A percentile compares a stretch with the other conserved stretches of the same genome.
Evolutionary conservation across 805 yeast genomes (phyloP).

Genomic region (Monosporozyma yasuniensis): DNA sequence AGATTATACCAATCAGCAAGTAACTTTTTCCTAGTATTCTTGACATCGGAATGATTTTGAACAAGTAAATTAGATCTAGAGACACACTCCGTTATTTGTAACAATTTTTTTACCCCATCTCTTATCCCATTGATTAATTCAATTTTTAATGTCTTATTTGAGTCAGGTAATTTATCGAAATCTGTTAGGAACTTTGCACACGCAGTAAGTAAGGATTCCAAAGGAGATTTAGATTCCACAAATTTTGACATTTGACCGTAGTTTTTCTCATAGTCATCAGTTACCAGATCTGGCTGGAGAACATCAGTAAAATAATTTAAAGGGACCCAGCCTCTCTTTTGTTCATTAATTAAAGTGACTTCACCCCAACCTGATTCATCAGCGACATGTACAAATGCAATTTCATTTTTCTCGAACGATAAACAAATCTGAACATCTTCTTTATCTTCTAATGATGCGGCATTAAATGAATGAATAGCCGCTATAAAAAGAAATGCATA

Average conservation of each 20-base stretch:
- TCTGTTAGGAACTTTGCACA: slow-evolving; percentile 59
- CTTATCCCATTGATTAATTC: slow-evolving; percentile 54
- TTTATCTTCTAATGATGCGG: slow-evolving; percentile 48
- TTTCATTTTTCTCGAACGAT: slow-evolving; percentile 58
- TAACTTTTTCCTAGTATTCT: slow-evolving; percentile 57
- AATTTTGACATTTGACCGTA: slow-evolving; percentile 4
- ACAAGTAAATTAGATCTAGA: slow-evolving; percentile 68
- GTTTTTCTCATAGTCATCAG: background rate
- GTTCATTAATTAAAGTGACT: slow-evolving; percentile 56
- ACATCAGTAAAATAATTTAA: slow-evolving; percentile 60
- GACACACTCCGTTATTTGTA: slow-evolving; percentile 63
- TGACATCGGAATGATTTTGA: slow-evolving; percentile 48
- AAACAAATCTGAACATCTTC: slow-evolving; percentile 67
- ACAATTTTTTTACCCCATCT: slow-evolving; percentile 58
- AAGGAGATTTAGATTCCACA: slow-evolving; percentile 38
- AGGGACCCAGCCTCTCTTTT: slow-evolving; percentile 77
- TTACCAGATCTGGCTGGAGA: slow-evolving; percentile 17
- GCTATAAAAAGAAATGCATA: slow-evolving; percentile 39
- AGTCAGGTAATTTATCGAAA: slow-evolving; percentile 43
- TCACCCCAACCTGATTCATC: slow-evolving; percentile 88
- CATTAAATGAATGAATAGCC: slow-evolving; percentile 52
- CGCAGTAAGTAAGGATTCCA: slow-evolving; percentile 47
- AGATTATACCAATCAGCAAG: slow-evolving; percentile 76
- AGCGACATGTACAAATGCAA: slow-evolving; percentile 68
- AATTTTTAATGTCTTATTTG: slow-evolving; percentile 41